Conservation (phyloP, 2,329 filamentous ascomycete species). For the Macroventuria anomochaeta region DNA sequence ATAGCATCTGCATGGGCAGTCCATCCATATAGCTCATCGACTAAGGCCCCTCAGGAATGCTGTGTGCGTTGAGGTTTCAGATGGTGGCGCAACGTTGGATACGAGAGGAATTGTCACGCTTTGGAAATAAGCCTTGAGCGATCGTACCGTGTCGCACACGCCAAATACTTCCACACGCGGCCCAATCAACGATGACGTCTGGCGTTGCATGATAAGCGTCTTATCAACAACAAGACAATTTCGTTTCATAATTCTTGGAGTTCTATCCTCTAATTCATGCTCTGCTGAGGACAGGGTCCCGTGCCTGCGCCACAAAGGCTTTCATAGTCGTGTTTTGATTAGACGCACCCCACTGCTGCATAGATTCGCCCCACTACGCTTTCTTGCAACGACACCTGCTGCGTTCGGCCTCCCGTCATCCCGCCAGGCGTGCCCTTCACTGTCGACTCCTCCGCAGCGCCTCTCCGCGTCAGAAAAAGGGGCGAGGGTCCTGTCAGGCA, state of each 20-base stretch:
- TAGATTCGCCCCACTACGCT: constrained; percentile 8
- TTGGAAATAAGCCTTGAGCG: constrained; percentile 20
- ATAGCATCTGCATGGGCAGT: background rate
- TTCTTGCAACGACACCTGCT: constrained; percentile 9
- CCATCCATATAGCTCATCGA: background rate
- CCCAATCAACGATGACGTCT: constrained; percentile 27
- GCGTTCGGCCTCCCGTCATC: constrained; percentile 4
- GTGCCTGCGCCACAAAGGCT: constrained; percentile 13
- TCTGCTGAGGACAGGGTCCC: background rate
- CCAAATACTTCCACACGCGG: constrained; percentile 12
- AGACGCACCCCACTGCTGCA: constrained; percentile 14
- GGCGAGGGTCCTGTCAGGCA: constrained; percentile 22
- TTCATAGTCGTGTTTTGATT: constrained; percentile 14
- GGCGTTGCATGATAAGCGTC: constrained; percentile 17
- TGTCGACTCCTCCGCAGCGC: constrained; percentile 5
- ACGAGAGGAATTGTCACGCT: constrained; percentile 8
- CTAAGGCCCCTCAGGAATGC: constrained; percentile 5
- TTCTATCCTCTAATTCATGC: background rate
- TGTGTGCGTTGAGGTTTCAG: constrained; percentile 27
- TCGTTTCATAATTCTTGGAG: background rate
- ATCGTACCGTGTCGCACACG: constrained; percentile 29
- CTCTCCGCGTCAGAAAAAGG: constrained; percentile 6
- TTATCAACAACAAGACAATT: constrained; percentile 24
- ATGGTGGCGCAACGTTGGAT: constrained; percentile 22
- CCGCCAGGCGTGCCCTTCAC: constrained; percentile 3